phyloP scores from a whole-genome alignment of 805 yeast genomes.

The Metschnikowia shivogae region DNA sequence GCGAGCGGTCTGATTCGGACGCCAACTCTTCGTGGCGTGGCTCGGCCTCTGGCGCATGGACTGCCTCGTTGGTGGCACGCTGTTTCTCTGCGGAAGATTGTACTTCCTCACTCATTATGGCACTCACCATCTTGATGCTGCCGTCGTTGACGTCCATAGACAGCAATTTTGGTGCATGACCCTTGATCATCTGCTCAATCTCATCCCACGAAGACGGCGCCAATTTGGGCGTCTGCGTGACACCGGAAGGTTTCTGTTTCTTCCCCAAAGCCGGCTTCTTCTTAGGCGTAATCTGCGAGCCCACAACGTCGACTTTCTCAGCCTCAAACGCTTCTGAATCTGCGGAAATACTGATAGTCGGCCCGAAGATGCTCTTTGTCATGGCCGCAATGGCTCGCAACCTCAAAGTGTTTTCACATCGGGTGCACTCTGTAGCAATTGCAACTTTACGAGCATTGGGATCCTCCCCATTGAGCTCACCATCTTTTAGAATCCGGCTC shows the following conservation, averaged over 20 bases:
- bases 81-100: not conserved
- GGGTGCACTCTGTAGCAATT: slow-evolving; percentile 8
- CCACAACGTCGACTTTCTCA: slow-evolving; percentile 11
- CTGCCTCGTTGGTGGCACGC: not conserved
- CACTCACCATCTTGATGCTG: slow-evolving; percentile 15
- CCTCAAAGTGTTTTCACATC: slow-evolving; percentile 29
- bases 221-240: slow-evolving; percentile 1
- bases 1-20: too few species aligned
- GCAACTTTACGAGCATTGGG: slow-evolving; percentile 4
- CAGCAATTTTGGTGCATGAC: slow-evolving; percentile 26
- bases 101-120: slow-evolving; percentile 13
- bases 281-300: slow-evolving; percentile 6
- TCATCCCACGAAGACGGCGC: slow-evolving; percentile 32
- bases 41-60: too few species aligned
- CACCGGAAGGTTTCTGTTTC: slow-evolving; percentile 1
- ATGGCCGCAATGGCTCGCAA: slow-evolving; percentile 23
- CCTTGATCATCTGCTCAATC: slow-evolving; percentile 33
- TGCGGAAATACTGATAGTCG: slow-evolving; percentile 4
- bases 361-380: slow-evolving; percentile 21
- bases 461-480: slow-evolving; percentile 10
- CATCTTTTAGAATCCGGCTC: slow-evolving; percentile 11
- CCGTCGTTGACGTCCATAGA: slow-evolving; percentile 9
- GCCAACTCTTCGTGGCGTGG: too few species aligned
- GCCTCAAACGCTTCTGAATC: slow-evolving; percentile 6
- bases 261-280: slow-evolving; percentile 1